These are phyloP conservation scores for Torrubiella hemipterigena DNA, from an alignment of 2,329 filamentous ascomycete species.

Conservation along the genomic window DNA sequence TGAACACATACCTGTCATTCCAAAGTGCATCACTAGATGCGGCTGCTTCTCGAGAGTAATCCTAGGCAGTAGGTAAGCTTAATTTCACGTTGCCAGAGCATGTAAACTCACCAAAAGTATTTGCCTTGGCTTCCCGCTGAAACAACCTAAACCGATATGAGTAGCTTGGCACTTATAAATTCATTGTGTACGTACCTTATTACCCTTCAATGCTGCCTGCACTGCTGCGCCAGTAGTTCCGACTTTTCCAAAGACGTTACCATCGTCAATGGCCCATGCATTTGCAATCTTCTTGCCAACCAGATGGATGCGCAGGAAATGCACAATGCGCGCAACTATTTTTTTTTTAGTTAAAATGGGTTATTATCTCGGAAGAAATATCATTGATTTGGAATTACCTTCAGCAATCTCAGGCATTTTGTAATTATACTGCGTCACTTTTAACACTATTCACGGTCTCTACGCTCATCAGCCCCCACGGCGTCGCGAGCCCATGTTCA, in stretches of 20 bases:
- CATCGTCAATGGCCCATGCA: conserved; percentile 64
- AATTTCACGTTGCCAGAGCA: background rate
- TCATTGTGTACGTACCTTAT: conserved; percentile 33
- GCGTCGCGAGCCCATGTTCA: background rate
- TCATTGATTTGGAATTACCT: conserved; percentile 21
- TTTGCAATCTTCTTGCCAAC: conserved; percentile 68
- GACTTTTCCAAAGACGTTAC: conserved; percentile 81
- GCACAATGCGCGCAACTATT: conserved; percentile 71
- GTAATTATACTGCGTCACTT: background rate
- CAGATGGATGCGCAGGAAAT: conserved; percentile 73
- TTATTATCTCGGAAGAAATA: background rate
- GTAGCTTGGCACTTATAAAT: background rate
- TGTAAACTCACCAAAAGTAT: conserved; percentile 65
- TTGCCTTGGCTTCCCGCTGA: conserved; percentile 80
- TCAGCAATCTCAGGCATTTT: conserved; percentile 54
- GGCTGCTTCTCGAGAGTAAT: conserved; percentile 57
- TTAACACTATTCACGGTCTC: background rate
- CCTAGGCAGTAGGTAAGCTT: conserved; percentile 14
- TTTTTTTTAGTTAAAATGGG: conserved; percentile 5
- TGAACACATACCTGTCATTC: conserved; percentile 44
- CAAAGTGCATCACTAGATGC: conserved; percentile 82
- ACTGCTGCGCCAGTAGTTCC: conserved; percentile 70
- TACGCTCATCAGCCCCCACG: background rate
- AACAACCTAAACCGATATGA: conserved; percentile 27
- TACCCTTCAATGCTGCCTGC: conserved; percentile 59